Base-by-base conservation (phyloP, 2,329 filamentous ascomycete genomes). In the Cercospora sojina region DNA sequence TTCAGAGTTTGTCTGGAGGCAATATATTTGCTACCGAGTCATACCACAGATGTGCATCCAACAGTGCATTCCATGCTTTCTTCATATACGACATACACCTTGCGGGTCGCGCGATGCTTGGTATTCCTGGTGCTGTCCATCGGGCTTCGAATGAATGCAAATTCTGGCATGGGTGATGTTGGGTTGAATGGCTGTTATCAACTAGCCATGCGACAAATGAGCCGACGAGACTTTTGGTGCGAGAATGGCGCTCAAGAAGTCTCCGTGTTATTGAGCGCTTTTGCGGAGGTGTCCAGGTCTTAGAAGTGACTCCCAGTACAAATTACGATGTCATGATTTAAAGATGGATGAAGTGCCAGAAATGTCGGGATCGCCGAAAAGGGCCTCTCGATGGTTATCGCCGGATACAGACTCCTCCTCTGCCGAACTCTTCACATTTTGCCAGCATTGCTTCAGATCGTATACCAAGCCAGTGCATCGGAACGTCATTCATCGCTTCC, bases 1-100 rank as follows among this genome's bases (percentile, higher is more conserved):
- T 68, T 70, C 58, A 59, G 62, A 43, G 58, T 70, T 4, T 70
- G 65, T 25, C 38, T 70, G 6, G 61, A 66, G 53, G 68, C 68
- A 9, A 64, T 68, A 12, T 68, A 68, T 25, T 31, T 59, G 7
- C 43, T 61, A 7, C 41, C 59, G 7, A 53, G 35, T 20, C 58
- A 41, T 38, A 18, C 27, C 12, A 57, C 16, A 10, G 49, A 58
- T 10, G 62, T 31, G 7, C 23, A 31, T 7, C 55, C 65, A 5
- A 43, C 60, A 32, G 64, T 65, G 16, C 57, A 69, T 8, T 31
- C n/a, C 3, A 61, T 38, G 29, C 43, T 70, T 10, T 59, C 61
- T 7, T 56, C 63, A 3, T 59, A 64, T 29, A 70, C 68, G 32
- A 23, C 60, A 25, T 68, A 63, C 25, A 64, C 60, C 5, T 27